These are phyloP conservation scores for Phytopythium boreale DNA, from an alignment of 352 stramenopile genomes.

Conservation along the genomic window DNA sequence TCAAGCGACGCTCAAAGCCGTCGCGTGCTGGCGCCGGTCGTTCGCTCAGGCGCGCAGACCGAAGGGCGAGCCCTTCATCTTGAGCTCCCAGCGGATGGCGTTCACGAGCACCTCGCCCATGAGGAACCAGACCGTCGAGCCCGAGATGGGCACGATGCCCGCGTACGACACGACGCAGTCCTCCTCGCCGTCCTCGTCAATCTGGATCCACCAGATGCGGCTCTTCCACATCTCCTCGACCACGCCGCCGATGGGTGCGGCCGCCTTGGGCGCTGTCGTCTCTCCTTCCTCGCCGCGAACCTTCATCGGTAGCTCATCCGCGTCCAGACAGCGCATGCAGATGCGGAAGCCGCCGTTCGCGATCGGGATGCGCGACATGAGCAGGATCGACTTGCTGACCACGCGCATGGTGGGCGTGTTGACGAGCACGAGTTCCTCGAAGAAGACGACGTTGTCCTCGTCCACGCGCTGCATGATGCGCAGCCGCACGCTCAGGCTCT, in stretches of 20 bases:
- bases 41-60: slow-evolving; percentile 1
- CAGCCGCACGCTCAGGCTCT: slow-evolving; percentile 21
- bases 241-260: not conserved
- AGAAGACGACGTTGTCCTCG: slow-evolving; percentile 31
- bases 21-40: not conserved
- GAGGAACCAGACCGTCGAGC: slow-evolving; percentile 6
- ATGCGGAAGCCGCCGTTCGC: slow-evolving; percentile 6
- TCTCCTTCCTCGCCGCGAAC: not conserved
- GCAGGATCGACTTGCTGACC: slow-evolving; percentile 9
- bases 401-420: not conserved
- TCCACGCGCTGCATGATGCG: slow-evolving; percentile 30
- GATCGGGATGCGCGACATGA: slow-evolving; percentile 6
- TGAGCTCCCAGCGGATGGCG: slow-evolving; percentile 7
- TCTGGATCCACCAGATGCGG: slow-evolving; percentile 9
- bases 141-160: slow-evolving; percentile 6
- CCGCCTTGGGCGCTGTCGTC: not conserved
- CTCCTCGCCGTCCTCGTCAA: slow-evolving; percentile 4
- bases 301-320: not conserved
- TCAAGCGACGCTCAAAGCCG: not conserved
- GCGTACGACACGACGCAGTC: slow-evolving; percentile 9
- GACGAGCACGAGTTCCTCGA: slow-evolving; percentile 19
- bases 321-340: slow-evolving; percentile 7
- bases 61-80: slow-evolving; percentile 8
- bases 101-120: slow-evolving; percentile 11
- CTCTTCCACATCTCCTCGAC: slow-evolving; percentile 9